Evolutionary conservation across 345 rosid species (phyloP).

Genomic region (Camelina laxa): DNA sequence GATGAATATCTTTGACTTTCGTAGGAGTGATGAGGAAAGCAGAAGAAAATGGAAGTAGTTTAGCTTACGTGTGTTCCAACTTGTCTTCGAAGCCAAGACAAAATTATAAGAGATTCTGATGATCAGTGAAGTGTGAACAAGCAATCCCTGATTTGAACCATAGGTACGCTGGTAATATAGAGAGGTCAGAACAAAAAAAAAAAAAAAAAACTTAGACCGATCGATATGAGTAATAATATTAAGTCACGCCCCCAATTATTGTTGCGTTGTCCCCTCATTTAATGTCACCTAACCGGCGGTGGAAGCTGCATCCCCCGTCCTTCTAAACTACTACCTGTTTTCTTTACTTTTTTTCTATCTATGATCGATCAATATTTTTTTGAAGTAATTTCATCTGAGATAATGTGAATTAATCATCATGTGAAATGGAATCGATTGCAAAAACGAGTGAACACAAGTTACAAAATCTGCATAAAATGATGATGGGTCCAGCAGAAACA

Average conservation of each 20-base stretch:
- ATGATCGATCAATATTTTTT: not conserved
- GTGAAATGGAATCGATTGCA: not conserved
- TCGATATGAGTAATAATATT: slow-evolving; percentile 17
- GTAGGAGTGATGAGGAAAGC: not conserved
- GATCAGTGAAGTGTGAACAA: slow-evolving; percentile 23
- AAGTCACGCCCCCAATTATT: slow-evolving; percentile 39
- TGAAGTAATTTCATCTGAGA: no score
- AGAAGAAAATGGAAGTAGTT: not conserved
- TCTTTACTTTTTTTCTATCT: not conserved
- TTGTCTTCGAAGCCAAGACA: slow-evolving; percentile 40
- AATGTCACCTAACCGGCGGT: slow-evolving; percentile 42
- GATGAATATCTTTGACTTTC: slow-evolving; percentile 13
- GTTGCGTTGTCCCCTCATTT: slow-evolving; percentile 34
- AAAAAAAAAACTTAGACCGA: not conserved
- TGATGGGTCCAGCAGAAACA: not conserved
- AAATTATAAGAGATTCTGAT: not conserved
- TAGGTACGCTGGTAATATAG: not conserved
- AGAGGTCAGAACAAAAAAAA: not conserved
- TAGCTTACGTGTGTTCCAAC: slow-evolving; percentile 29
- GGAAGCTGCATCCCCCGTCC: slow-evolving; percentile 31
- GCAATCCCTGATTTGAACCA: slow-evolving; percentile 33
- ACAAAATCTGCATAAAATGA: not conserved
- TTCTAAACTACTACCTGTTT: slow-evolving; percentile 37
- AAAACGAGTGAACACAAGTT: not conserved
- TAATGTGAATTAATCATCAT: no score